Conservation (phyloP, 768 basidiomycete genomes). For the Pulveroboletus frians region DNA sequence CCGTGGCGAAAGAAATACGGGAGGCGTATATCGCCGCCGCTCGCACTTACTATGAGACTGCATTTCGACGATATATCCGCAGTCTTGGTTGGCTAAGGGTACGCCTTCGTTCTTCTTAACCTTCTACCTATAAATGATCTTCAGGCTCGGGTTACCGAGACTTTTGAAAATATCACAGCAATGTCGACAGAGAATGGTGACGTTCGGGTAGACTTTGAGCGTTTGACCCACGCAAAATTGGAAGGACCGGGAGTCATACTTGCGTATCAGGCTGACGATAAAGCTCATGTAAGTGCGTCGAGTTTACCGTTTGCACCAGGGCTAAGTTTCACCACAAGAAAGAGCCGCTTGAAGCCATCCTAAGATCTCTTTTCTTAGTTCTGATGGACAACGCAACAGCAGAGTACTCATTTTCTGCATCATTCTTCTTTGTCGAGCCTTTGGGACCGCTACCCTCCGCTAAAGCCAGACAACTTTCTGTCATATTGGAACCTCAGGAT, state of each 20-base stretch:
- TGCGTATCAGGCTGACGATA: constrained; percentile 87
- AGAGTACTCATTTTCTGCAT: constrained; percentile 82
- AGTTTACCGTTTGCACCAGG: constrained; percentile 5
- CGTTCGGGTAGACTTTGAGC: constrained; percentile 42
- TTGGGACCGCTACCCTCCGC: constrained; percentile 26
- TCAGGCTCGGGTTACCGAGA: constrained; percentile 67
- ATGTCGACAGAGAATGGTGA: constrained; percentile 39
- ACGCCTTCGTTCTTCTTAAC: constrained; percentile 6
- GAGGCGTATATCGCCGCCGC: constrained; percentile 79
- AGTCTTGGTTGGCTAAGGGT: constrained; percentile 79
- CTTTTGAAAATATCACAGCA: constrained; percentile 56
- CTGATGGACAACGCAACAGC: constrained; percentile 93
- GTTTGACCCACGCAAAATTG: constrained; percentile 64
- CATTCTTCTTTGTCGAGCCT: constrained; percentile 62
- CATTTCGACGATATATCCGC: constrained; percentile 83
- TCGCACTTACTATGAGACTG: constrained; percentile 92
- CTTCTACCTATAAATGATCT: neutral
- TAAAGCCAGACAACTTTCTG: constrained; percentile 30
- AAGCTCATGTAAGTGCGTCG: constrained; percentile 63
- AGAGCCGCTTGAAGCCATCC: constrained; percentile 76
- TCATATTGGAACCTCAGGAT: constrained; percentile 40
- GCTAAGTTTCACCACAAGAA: constrained; percentile 42
- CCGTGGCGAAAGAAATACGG: constrained; percentile 83
- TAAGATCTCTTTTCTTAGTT: constrained; percentile 82
- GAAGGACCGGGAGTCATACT: constrained; percentile 79